Percentiles rank a stretch among this genome's conserved stretches.
phyloP scores from a whole-genome alignment of 1,284 basidiomycete genomes.

The Tremellales sp. region DNA sequence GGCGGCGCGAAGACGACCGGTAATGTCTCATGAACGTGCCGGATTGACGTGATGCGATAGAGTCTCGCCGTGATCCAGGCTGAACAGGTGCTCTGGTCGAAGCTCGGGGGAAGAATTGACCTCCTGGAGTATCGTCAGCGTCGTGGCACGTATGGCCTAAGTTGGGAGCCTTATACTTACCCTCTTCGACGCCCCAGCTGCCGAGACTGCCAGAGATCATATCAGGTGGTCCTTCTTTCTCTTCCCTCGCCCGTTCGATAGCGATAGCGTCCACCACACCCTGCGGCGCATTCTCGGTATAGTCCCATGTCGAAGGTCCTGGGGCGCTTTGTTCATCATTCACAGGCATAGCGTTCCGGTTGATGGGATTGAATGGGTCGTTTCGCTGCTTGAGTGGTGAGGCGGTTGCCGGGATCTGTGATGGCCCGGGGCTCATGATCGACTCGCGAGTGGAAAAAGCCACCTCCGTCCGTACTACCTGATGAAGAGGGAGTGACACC shows the following conservation, averaged over 20 bases:
- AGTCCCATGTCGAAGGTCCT: constrained; percentile 25
- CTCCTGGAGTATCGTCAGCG: constrained; percentile 8
- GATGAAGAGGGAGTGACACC: too few relatives aligned
- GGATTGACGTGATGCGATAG: constrained; percentile 25
- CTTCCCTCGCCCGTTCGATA: constrained; percentile 28
- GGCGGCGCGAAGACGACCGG: neutral
- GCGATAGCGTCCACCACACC: constrained; percentile 34
- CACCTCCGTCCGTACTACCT: too few relatives aligned
- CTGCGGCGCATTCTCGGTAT: constrained; percentile 38
- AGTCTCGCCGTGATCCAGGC: constrained; percentile 31
- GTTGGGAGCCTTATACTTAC: constrained; percentile 11
- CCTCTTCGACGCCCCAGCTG: constrained; percentile 27
- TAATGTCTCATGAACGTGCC: constrained; percentile 13
- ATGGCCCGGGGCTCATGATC: too few relatives aligned
- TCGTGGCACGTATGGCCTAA: neutral
- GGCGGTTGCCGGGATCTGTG: neutral
- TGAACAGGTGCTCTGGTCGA: constrained; percentile 34
- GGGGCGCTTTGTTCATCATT: neutral
- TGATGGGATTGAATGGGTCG: neutral
- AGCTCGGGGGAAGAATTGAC: constrained; percentile 36
- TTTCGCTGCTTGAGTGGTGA: neutral
- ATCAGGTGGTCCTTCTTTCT: constrained; percentile 31
- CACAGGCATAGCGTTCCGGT: too few relatives aligned
- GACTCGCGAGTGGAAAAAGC: too few relatives aligned
- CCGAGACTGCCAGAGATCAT: constrained; percentile 36